phyloP scores from a whole-genome alignment of 75 land plant genomes.

The Sequoiadendron giganteum region DNA sequence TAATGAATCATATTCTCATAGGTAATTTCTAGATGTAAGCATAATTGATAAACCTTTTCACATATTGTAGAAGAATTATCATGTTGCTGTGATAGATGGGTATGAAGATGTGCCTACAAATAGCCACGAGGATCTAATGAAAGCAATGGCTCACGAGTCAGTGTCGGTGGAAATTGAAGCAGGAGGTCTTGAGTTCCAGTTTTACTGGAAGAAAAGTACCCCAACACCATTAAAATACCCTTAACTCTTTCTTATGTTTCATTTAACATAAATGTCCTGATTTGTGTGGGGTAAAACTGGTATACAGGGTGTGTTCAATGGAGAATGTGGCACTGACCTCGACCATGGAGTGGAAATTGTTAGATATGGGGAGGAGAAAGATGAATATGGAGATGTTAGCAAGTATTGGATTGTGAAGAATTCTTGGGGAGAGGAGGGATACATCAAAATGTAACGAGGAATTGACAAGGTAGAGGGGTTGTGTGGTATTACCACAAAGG shows the following conservation, averaged over 20 bases:
- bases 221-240: no score
- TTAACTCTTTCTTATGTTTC: no score
- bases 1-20: no score
- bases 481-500: slow-evolving; percentile 76
- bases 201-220: slow-evolving; percentile 23
- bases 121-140: slow-evolving; percentile 35
- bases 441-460: no score
- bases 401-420: no score
- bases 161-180: slow-evolving; percentile 41
- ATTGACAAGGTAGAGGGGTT: slow-evolving; percentile 27
- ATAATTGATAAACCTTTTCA: no score
- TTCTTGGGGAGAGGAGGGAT: no score
- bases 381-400: no score
- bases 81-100: slow-evolving; percentile 27
- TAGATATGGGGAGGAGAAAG: slow-evolving; percentile 94
- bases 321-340: slow-evolving; percentile 64
- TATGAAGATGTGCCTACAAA: slow-evolving; percentile 38
- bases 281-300: neutral
- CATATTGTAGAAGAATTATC: neutral
- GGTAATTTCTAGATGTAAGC: no score
- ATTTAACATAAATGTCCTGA: no score
- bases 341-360: slow-evolving; percentile 72
- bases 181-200: slow-evolving; percentile 20
- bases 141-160: slow-evolving; percentile 50
- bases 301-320: slow-evolving; percentile 67